A percentile compares a stretch with the other conserved stretches of the same genome.
phyloP scores from a whole-genome alignment of 2,329 filamentous ascomycete genomes.

The Ophiocordyceps camponoti-saundersi region DNA sequence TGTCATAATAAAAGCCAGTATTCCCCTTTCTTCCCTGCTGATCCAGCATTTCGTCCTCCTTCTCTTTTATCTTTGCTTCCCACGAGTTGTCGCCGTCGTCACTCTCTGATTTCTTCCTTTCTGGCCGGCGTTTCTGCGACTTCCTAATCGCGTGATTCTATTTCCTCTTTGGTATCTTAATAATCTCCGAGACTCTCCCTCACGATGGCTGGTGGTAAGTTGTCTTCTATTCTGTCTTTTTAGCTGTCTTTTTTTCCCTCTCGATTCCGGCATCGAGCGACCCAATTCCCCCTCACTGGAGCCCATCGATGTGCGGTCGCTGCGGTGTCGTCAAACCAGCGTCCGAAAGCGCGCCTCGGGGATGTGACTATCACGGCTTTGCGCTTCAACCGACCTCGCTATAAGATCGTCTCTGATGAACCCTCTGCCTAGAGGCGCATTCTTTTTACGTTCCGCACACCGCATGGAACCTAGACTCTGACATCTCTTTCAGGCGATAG shows the following conservation, averaged over 20 bases:
- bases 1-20: not conserved
- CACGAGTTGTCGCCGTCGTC: not conserved
- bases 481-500: conserved; percentile 47
- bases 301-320: too few species aligned
- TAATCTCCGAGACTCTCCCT: conserved; percentile 6
- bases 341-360: too few species aligned
- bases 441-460: too few species aligned
- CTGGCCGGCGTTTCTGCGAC: not conserved
- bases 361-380: too few species aligned
- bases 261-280: not conserved
- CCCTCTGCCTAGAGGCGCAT: too few species aligned
- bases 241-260: not conserved
- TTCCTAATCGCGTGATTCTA: too few species aligned
- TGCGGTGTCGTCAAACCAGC: too few species aligned
- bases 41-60: conserved; percentile 5
- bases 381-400: too few species aligned
- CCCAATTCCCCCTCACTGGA: not conserved
- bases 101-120: not conserved
- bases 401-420: too few species aligned
- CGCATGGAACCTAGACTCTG: not conserved
- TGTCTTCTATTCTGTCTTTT: conserved; percentile 1
- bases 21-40: conserved; percentile 24
- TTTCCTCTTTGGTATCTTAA: conserved; percentile 7
- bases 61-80: not conserved
- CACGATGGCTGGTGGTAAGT: conserved; percentile 31